These are phyloP conservation scores for Adiantum capillusveneris DNA, from an alignment of 75 land plant genomes.

Conservation along the genomic window DNA sequence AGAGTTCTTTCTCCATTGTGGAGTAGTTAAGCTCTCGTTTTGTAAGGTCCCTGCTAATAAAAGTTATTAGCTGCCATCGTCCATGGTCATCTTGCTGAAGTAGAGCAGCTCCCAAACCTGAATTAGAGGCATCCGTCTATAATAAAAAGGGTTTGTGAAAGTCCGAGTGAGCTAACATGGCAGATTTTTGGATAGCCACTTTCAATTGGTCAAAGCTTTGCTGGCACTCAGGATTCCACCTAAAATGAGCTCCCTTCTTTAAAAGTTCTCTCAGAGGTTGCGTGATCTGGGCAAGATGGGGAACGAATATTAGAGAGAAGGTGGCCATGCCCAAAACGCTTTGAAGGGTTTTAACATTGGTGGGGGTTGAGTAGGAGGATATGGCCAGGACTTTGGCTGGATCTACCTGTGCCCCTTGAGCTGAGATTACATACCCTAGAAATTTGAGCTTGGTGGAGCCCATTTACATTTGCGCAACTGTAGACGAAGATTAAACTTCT, in stretches of 20 bases:
- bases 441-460: slow-evolving; percentile 1
- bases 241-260: background rate
- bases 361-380: background rate
- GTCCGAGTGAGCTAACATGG: background rate
- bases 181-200: background rate
- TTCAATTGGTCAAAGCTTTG: background rate
- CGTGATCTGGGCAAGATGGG: background rate
- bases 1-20: background rate
- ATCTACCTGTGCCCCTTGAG: background rate
- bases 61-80: slow-evolving; percentile 1
- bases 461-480: background rate
- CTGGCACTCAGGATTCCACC: background rate
- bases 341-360: slow-evolving; percentile 6
- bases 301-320: background rate
- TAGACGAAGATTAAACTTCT: background rate
- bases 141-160: background rate
- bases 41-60: background rate
- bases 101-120: background rate
- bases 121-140: background rate
- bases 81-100: background rate
- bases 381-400: slow-evolving; percentile 1
- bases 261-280: background rate
- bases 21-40: background rate
- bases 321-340: background rate
- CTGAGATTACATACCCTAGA: slow-evolving; percentile 1